Evolutionary conservation across 208 protist genomes (phyloP), one percentile per base, ranked within the genome.

Genomic region (Leishmania amazonensis): DNA sequence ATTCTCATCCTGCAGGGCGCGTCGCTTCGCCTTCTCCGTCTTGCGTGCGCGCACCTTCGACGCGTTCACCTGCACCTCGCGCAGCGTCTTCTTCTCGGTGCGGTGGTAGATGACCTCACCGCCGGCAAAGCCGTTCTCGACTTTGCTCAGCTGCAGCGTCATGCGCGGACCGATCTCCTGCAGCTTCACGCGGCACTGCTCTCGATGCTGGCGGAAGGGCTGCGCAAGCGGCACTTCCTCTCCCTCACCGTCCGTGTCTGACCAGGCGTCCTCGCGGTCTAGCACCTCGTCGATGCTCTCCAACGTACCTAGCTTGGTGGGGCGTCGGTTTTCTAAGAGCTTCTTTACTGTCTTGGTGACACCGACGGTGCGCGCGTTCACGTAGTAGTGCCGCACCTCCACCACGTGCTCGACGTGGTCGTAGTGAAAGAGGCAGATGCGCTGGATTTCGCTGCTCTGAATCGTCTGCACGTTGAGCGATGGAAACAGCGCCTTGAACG

Each of bases 81-180:
- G 81, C 40, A 88, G 71, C 38, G 90, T 84, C 87, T 96, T 97
- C 71, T 85, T 89, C 72, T 90, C 86, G 38, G 83, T 83, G 58
- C 85, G 83, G 85, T 97, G 94, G 81, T 85, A 98, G 62, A 98
- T 91, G 21, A 97, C 94, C 81, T 97, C 95, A 3, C 96, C 96
- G 15, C 76, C 70, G 24, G 94, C 94, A 79, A 98, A 97, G 28
- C 96, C 96, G 84, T 96, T 96, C 76, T 96, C 95, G 7, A 98
- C 94, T 85, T 97, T 97, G 75, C 90, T 86, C 3, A 98, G 89
- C 87, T 94, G 91, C 76, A 98, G 85, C 57, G 96, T 97, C 88
- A 98, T 94, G 75, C 96, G 93, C 1, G 96, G 96, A 0, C 96
- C 96, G 70, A 98, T 97, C 88, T 98, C 94, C 78, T 94, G 89